A percentile compares a stretch with the other conserved stretches of the same genome.
These are phyloP conservation scores for Trichophaea hybrida DNA, from an alignment of 2,329 filamentous ascomycete species.

Conservation along the genomic window DNA sequence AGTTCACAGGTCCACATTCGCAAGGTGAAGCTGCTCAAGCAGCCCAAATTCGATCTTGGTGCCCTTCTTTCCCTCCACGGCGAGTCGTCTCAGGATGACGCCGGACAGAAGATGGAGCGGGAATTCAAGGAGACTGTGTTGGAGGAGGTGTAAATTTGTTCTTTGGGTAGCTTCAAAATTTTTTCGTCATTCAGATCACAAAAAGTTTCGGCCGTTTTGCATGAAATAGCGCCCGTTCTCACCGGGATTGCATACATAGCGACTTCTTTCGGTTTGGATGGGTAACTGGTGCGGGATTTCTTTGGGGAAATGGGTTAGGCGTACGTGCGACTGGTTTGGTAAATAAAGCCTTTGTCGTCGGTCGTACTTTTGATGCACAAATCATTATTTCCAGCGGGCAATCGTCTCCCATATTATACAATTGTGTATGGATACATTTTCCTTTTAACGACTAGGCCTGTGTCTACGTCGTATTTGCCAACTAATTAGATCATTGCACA, in stretches of 20 bases:
- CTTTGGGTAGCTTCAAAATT: constrained; percentile 6
- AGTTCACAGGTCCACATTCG: constrained; percentile 79
- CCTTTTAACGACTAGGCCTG: too few species aligned
- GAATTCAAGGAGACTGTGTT: constrained; percentile 99
- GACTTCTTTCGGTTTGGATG: background rate
- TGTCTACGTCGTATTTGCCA: too few species aligned
- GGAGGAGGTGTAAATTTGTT: constrained; percentile 64
- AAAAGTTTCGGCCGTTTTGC: background rate
- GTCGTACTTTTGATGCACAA: too few species aligned
- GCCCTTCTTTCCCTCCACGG: constrained; percentile 92
- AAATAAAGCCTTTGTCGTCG: too few species aligned
- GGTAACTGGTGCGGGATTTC: background rate
- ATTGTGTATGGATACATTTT: too few species aligned
- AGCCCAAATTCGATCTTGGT: constrained; percentile 97
- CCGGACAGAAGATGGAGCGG: constrained; percentile 90
- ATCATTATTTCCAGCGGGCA: too few species aligned
- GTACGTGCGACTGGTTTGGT: background rate
- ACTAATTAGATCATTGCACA: too few species aligned
- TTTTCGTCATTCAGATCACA: constrained; percentile 1
- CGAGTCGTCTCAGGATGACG: constrained; percentile 89
- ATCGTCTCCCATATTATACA: too few species aligned
- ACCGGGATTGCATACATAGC: background rate
- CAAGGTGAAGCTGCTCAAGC: constrained; percentile 99
- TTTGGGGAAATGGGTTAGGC: background rate
- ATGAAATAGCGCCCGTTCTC: background rate